Percentiles rank a stretch among this genome's conserved stretches.
phyloP scores from a whole-genome alignment of 176 grass and related monocot genomes.

The Eragrostis nindensis region DNA sequence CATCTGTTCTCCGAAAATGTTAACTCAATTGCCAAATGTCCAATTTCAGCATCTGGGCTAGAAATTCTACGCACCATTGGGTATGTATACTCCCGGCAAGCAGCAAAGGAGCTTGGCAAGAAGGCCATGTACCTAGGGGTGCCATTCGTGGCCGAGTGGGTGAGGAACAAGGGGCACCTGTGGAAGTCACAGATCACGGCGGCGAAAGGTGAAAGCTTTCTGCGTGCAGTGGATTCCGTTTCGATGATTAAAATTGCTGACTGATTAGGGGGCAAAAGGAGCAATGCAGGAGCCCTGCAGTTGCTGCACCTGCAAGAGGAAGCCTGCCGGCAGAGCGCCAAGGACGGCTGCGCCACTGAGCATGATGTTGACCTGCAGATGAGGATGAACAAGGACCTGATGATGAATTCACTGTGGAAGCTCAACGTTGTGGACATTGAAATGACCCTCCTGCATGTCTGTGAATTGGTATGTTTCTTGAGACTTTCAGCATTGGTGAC shows the following conservation, averaged over 20 bases:
- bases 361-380: conserved; percentile 81
- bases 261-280: conserved; percentile 59
- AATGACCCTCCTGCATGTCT: conserved; percentile 92
- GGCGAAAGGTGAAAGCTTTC: conserved; percentile 73
- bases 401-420: conserved; percentile 97
- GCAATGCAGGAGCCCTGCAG: conserved; percentile 88
- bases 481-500: neutral
- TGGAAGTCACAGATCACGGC: conserved; percentile 97
- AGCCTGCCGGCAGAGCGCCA: conserved; percentile 72
- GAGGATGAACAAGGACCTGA: conserved; percentile 93
- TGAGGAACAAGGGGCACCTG: conserved; percentile 96
- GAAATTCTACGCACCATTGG: conserved; percentile 92
- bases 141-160: conserved; percentile 92
- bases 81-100: conserved; percentile 87
- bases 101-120: conserved; percentile 95
- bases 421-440: conserved; percentile 95
- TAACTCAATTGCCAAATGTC: conserved; percentile 18
- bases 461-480: conserved; percentile 76
- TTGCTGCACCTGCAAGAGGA: conserved; percentile 91
- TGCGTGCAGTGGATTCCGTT: neutral
- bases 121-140: conserved; percentile 97
- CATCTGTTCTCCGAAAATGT: neutral
- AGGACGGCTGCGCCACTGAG: conserved; percentile 61
- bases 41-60: conserved; percentile 68
- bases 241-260: conserved; percentile 44